Base-by-base conservation (phyloP, 2,329 filamentous ascomycete species). In the Penicillium sp. region DNA sequence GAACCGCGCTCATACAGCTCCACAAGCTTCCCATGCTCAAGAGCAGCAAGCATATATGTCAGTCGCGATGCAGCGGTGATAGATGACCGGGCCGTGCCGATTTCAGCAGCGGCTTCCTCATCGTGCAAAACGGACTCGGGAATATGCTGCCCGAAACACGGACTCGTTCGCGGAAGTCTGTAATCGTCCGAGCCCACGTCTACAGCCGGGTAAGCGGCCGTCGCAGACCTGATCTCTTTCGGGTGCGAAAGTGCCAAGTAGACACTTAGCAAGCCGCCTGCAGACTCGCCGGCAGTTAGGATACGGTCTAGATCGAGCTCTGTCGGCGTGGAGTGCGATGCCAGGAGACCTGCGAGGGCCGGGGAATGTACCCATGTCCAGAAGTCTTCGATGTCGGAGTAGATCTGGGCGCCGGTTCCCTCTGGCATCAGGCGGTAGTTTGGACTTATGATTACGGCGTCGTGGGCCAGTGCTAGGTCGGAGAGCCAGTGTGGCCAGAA, bases 391-490 rank as follows among this genome's bases (percentile, higher is more conserved):
- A 81, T 53, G 57, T 82, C 79, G 5, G 71, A 60, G 22, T 80
- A 67, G 50, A 80, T 76, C 14, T 81, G 75, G 2, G 64, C 43
- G 30, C 76, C 76, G 18, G 50, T 75, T 47, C 74, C 67, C 51
- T 81, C 78, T 20, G 79, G 79, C n/a, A 79, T 54, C 3, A 82
- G 73, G 8, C 79, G 78, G 65, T 82, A 79, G 61, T 79, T 76
- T 0, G 77, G 74, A 1, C 72, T 65, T 6, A 81, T 59, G 24
- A 77, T 66, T 40, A 81, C 73, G n/a, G 79, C 76, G 13, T 61
- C 61, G 44, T 74, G 69, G 24, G 63, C 55, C 1, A 68, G 63
- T 22, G 72, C 66, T 35, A 76, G 66, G 7, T 76, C 68, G 7
- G 78, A 60, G 7, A 73, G 62, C 71, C 71, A 73, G 22, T 56